phyloP scores from a whole-genome alignment of 306 rosid genomes.

The Quercus wislizeni region DNA sequence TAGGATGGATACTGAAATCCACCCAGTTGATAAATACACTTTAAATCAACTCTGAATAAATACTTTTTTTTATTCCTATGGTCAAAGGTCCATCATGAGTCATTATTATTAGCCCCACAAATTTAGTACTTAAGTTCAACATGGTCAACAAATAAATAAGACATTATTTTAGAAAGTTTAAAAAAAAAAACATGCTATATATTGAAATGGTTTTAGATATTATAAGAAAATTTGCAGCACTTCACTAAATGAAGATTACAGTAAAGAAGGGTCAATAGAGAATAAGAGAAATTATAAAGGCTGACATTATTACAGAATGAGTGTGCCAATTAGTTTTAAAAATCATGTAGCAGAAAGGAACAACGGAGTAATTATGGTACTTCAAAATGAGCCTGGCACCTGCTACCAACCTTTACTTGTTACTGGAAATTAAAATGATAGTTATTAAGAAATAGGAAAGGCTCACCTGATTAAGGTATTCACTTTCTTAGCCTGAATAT shows the following conservation, averaged over 20 bases:
- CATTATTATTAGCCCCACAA: background rate
- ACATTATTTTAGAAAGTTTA: background rate
- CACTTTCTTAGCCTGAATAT: constrained; percentile 85
- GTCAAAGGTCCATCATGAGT: background rate
- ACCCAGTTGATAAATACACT: background rate
- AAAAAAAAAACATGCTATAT: background rate
- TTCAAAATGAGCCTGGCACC: background rate
- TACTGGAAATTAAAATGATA: background rate
- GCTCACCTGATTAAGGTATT: constrained; percentile 82
- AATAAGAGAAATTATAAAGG: too few relatives aligned
- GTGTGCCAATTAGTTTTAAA: background rate
- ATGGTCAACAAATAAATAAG: background rate
- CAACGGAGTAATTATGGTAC: background rate
- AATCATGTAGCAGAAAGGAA: background rate
- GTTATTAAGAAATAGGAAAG: background rate
- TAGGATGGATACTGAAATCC: background rate
- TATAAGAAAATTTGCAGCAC: background rate
- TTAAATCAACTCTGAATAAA: background rate
- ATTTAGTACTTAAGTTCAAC: background rate
- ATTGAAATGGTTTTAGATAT: background rate
- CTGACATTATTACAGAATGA: background rate
- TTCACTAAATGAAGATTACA: too few relatives aligned
- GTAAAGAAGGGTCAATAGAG: too few relatives aligned
- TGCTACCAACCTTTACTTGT: background rate
- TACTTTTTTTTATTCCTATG: background rate